These are phyloP conservation scores for Solanum tarapatanum DNA, from an alignment of 257 asterid species.

Conservation along the genomic window DNA sequence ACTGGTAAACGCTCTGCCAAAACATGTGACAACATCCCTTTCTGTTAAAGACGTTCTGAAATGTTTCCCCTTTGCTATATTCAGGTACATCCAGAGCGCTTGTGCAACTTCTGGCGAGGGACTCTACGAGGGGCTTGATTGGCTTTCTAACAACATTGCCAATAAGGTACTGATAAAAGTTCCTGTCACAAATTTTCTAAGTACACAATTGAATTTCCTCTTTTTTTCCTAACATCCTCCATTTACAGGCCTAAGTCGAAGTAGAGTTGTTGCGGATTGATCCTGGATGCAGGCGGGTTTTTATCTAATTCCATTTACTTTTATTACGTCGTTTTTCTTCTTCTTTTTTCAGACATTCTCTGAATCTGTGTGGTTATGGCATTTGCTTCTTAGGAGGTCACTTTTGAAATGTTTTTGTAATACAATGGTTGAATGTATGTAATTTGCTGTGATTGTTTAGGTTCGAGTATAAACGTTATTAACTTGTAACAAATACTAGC, in stretches of 20 bases:
- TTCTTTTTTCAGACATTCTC: neutral
- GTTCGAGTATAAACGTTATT: neutral
- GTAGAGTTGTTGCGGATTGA: neutral
- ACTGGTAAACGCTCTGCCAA: slow-evolving; percentile 35
- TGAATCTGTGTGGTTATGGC: neutral
- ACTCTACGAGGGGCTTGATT: neutral
- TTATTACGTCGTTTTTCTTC: neutral
- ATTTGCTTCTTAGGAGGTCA: neutral
- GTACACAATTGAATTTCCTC: neutral
- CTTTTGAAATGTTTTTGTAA: neutral
- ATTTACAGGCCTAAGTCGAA: neutral
- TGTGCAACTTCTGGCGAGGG: slow-evolving; percentile 1
- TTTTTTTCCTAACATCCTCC: neutral
- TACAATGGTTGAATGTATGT: neutral
- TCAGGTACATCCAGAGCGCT: slow-evolving; percentile 1
- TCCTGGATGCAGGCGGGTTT: neutral
- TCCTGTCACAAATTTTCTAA: neutral
- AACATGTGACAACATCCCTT: neutral
- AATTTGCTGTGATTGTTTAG: neutral
- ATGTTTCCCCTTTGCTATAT: neutral
- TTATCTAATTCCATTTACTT: neutral
- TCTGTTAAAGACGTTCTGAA: neutral
- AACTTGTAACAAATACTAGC: neutral
- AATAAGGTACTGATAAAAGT: neutral
- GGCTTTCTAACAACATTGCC: neutral